These are phyloP conservation scores for Basipetospora sp. DNA, from an alignment of 2,329 filamentous ascomycete species.

Conservation along the genomic window DNA sequence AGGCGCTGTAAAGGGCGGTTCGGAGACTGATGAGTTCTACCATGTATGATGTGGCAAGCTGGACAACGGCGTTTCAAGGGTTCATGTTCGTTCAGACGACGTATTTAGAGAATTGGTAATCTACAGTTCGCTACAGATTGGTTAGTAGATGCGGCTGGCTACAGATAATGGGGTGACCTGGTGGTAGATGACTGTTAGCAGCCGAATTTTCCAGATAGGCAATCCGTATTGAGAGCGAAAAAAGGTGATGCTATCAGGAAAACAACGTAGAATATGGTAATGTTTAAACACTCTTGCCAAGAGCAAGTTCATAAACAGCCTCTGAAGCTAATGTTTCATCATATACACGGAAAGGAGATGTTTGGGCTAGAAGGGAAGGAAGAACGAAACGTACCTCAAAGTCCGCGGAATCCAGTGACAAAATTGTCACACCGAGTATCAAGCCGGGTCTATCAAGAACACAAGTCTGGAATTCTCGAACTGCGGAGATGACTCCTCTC, in stretches of 20 bases:
- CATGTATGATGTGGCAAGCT: too few relatives aligned
- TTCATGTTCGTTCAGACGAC: too few relatives aligned
- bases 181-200: too few relatives aligned
- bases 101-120: too few relatives aligned
- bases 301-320: constrained; percentile 31
- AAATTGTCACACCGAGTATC: background rate
- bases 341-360: constrained; percentile 11
- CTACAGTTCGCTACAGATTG: too few relatives aligned
- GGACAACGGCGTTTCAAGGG: too few relatives aligned
- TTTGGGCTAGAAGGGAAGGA: background rate
- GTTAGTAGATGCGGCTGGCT: too few relatives aligned
- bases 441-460: constrained; percentile 11
- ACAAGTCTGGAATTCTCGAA: constrained; percentile 26
- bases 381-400: constrained; percentile 3
- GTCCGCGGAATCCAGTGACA: background rate
- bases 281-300: constrained; percentile 2
- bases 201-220: too few relatives aligned
- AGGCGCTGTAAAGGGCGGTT: constrained; percentile 28
- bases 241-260: too few relatives aligned
- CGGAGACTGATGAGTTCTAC: too few relatives aligned
- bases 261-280: constrained; percentile 2
- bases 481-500: constrained; percentile 8
- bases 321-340: constrained; percentile 29
- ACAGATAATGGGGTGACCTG: too few relatives aligned
- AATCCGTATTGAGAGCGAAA: too few relatives aligned